Percentiles rank a stretch among this genome's conserved stretches.
phyloP scores from a whole-genome alignment of 192 early-diverging fungal genomes.

The Mortierella antarctica region DNA sequence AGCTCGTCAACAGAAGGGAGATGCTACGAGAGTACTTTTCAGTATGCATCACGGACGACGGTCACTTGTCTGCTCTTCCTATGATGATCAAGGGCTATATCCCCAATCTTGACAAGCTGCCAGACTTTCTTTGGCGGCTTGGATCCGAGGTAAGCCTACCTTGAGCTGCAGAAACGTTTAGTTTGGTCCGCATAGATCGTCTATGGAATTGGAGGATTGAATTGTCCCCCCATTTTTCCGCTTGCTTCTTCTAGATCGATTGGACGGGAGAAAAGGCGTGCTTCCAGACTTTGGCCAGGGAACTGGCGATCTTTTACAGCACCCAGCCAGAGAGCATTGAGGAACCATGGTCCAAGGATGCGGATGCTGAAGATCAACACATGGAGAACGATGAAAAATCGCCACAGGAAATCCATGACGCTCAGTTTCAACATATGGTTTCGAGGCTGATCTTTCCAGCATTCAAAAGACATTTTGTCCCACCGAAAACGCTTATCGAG shows the following conservation, averaged over 20 bases:
- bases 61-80: constrained; percentile 77
- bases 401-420: constrained; percentile 17
- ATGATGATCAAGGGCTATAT: constrained; percentile 84
- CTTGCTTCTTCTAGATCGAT: constrained; percentile 66
- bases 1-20: constrained; percentile 65
- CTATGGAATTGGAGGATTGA: background rate
- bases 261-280: constrained; percentile 90
- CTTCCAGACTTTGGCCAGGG: constrained; percentile 77
- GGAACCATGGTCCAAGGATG: constrained; percentile 8
- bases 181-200: background rate
- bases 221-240: background rate
- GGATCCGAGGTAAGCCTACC: constrained; percentile 69
- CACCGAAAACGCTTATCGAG: constrained; percentile 69
- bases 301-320: constrained; percentile 74
- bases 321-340: constrained; percentile 60
- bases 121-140: constrained; percentile 83
- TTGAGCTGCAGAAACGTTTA: background rate
- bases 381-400: constrained; percentile 20
- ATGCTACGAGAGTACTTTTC: constrained; percentile 96
- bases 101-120: constrained; percentile 88
- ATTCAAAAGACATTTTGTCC: constrained; percentile 78
- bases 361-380: constrained; percentile 1
- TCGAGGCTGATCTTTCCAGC: constrained; percentile 76
- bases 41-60: constrained; percentile 71
- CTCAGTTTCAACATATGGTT: constrained; percentile 26